Evolutionary conservation across 768 basidiomycete genomes (phyloP), one percentile per base, ranked within the genome.

Genomic region (Rhizopogon salebrosus): DNA sequence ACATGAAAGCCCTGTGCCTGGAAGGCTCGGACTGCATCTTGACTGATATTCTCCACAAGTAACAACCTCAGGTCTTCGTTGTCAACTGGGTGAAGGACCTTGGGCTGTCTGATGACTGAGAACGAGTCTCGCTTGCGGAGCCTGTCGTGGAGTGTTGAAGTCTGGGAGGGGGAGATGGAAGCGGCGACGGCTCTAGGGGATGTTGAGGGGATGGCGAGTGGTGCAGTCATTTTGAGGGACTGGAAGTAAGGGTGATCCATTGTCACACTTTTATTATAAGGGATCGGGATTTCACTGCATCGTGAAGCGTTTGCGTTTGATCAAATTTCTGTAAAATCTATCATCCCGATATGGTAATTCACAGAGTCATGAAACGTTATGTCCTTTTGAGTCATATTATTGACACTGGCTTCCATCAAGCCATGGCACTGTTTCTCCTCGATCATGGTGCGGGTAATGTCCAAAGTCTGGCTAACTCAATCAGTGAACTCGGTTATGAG

Each of bases 401-500:
- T 20, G 26, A 13, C 9, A 36, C 45, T 27, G 18, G 39, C 18
- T 27, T 20, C 20, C 3, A n/a, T 18, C 7, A 5, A 20, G 14
- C 46, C 54, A 80, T 80, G 80, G 70, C 67, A 54, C 83, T 97
- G 58, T 98, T 85, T 70, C 82, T 98, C 62, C 86, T 98, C 58
- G 95, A 98, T 70, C 97, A 98, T 66, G 95, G 95, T 68, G 95
- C 95, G 48, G 95, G 95, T 20, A 98, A 94, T 64, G 91, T 93
- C 41, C 86, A 87, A 72, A 92, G 89, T 63, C 83, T 98, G 37
- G 95, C 95, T 26, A 98, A 98, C 68, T 89, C 95, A 2, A 77
- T 98, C 59, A 80, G 72, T 40, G 82, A 81, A 53, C 84, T 98
- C 1, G 95, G 95, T 14, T 84, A 92, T 70, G 68, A 80, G 2